Evolutionary conservation across 805 yeast species (phyloP).

Genomic region (Ogataea populi-albae): DNA sequence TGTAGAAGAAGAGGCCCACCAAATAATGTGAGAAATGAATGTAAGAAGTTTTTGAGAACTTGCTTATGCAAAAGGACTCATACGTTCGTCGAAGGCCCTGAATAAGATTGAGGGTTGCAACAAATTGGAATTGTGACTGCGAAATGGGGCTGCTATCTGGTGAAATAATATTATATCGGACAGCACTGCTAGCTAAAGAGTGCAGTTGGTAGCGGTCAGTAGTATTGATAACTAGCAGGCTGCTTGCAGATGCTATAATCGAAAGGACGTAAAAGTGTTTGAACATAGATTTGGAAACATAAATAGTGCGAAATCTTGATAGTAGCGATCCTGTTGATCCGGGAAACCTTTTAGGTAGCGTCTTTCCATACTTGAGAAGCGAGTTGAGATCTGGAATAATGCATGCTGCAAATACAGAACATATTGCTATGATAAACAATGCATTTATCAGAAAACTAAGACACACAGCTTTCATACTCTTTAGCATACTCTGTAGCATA

Average conservation of each 20-base stretch:
- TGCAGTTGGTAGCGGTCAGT: background rate
- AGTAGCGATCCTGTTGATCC: conserved; percentile 1
- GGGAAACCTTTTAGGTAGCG: conserved; percentile 19
- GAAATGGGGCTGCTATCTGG: background rate
- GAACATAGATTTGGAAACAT: conserved; percentile 65
- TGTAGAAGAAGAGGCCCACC: conserved; percentile 61
- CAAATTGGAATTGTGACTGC: conserved; percentile 1
- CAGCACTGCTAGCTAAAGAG: background rate
- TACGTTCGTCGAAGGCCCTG: conserved; percentile 56
- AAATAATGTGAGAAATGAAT: conserved; percentile 68
- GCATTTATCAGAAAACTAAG: conserved; percentile 4
- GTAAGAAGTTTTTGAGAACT: conserved; percentile 44
- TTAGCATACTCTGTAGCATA: no score
- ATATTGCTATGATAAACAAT: conserved; percentile 9
- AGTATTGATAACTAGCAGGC: conserved; percentile 9
- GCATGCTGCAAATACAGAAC: conserved; percentile 34
- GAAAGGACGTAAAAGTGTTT: conserved; percentile 55
- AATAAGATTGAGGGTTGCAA: conserved; percentile 28
- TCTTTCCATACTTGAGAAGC: conserved; percentile 47
- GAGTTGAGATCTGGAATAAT: conserved; percentile 29
- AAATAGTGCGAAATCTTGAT: conserved; percentile 14
- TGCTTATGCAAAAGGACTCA: conserved; percentile 53
- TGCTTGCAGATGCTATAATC: conserved; percentile 26
- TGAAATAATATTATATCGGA: background rate
- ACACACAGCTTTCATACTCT: background rate